These are phyloP conservation scores for Tricholoma sp. DNA, from an alignment of 768 basidiomycete genomes.

Conservation along the genomic window DNA sequence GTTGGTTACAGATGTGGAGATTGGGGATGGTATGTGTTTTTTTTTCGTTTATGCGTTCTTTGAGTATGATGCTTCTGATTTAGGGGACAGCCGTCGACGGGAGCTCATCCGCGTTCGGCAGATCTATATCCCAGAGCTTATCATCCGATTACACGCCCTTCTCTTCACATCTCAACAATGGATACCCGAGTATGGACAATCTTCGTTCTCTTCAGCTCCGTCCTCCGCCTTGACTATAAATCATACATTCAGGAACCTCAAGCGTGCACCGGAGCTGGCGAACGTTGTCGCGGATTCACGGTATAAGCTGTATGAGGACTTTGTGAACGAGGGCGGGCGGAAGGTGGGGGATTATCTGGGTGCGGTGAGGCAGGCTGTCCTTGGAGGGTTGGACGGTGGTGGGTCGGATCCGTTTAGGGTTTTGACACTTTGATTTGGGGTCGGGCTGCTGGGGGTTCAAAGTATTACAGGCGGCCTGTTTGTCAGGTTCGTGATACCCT, in stretches of 20 bases:
- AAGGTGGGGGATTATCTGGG: conserved; percentile 69
- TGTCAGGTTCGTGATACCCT: no score
- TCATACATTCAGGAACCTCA: conserved; percentile 55
- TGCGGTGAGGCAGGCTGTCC: conserved; percentile 63
- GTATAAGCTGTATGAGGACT: conserved; percentile 82
- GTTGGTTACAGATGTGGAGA: conserved; percentile 56
- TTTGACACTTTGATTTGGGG: neutral
- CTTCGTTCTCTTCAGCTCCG: neutral
- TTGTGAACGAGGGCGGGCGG: conserved; percentile 56
- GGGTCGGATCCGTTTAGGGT: conserved; percentile 73
- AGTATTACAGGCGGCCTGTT: no score
- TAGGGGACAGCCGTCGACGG: conserved; percentile 49
- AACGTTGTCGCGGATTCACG: conserved; percentile 86
- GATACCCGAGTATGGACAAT: conserved; percentile 57
- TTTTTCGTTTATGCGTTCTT: neutral
- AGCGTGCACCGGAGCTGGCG: conserved; percentile 68
- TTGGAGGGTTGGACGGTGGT: conserved; percentile 68
- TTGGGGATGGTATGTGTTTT: conserved; percentile 30
- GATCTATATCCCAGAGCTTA: conserved; percentile 84
- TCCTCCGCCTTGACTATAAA: neutral
- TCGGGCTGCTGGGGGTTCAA: neutral
- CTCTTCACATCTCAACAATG: conserved; percentile 58
- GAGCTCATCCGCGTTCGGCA: conserved; percentile 80
- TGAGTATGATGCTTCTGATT: conserved; percentile 3
- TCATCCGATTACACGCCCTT: conserved; percentile 55